These are phyloP conservation scores for Fusarium burgessii DNA, from an alignment of 2,329 filamentous ascomycete genomes.

Conservation along the genomic window DNA sequence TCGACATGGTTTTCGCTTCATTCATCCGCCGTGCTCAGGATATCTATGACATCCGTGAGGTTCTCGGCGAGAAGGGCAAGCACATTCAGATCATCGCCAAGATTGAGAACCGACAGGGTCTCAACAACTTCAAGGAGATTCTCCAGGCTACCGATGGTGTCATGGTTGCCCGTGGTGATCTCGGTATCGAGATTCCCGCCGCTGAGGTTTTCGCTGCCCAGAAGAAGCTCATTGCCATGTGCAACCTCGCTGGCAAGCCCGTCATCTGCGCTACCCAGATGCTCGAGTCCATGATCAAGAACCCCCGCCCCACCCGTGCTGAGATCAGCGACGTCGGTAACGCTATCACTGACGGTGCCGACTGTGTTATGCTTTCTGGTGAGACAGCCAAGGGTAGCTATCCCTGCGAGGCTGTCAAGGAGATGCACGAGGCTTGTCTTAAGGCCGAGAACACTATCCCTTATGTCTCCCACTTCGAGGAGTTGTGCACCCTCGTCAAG, in stretches of 20 bases:
- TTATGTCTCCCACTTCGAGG: slow-evolving; percentile 96
- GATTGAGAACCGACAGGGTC: slow-evolving; percentile 99
- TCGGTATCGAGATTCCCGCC: slow-evolving; percentile 96
- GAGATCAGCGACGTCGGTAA: slow-evolving; percentile 99
- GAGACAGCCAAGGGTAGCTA: slow-evolving; percentile 99
- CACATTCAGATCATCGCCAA: slow-evolving; percentile 99
- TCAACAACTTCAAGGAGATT: slow-evolving; percentile 99
- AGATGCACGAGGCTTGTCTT: slow-evolving; percentile 99
- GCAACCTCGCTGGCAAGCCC: slow-evolving; percentile 98
- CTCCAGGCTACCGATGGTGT: slow-evolving; percentile 96
- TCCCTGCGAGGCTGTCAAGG: slow-evolving; percentile 88
- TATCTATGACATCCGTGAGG: slow-evolving; percentile 90
- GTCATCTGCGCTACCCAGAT: slow-evolving; percentile 99
- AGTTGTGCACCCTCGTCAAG: slow-evolving; percentile 85
- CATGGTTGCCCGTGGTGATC: slow-evolving; percentile 98
- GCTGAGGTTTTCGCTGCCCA: slow-evolving; percentile 99
- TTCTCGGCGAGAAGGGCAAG: slow-evolving; percentile 91
- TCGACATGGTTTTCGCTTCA: slow-evolving; percentile 99
- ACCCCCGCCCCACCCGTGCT: slow-evolving; percentile 95
- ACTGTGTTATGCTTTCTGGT: slow-evolving; percentile 99
- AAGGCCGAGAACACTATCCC: slow-evolving; percentile 97
- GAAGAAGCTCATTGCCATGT: slow-evolving; percentile 99
- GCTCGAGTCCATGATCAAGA: slow-evolving; percentile 99
- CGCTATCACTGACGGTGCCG: slow-evolving; percentile 95
- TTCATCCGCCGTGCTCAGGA: slow-evolving; percentile 97